These are phyloP conservation scores for Botrytis hyacinthi DNA, from an alignment of 2,329 filamentous ascomycete species.

Conservation along the genomic window DNA sequence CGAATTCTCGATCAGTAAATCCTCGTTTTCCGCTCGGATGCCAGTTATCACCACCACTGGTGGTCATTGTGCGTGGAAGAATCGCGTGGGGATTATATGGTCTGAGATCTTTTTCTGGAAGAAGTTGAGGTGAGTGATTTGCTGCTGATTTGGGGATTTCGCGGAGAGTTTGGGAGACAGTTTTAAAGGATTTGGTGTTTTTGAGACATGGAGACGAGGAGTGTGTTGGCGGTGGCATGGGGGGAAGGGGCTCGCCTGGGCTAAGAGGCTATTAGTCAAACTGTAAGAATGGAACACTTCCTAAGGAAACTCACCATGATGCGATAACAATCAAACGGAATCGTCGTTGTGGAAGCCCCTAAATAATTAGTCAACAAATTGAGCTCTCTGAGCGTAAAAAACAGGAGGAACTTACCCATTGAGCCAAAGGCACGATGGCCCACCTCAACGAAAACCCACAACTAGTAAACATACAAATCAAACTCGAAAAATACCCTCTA, in stretches of 20 bases:
- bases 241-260: conserved; percentile 68
- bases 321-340: conserved; percentile 56
- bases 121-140: conserved; percentile 41
- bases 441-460: conserved; percentile 69
- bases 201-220: conserved; percentile 36
- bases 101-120: neutral
- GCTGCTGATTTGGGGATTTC: conserved; percentile 33
- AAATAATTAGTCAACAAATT: neutral
- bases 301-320: conserved; percentile 38
- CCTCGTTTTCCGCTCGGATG: conserved; percentile 63
- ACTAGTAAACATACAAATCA: conserved; percentile 64
- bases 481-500: conserved; percentile 52
- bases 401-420: conserved; percentile 41
- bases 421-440: conserved; percentile 54
- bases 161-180: conserved; percentile 41
- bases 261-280: conserved; percentile 39
- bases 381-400: neutral
- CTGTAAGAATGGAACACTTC: neutral
- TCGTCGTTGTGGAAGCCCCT: conserved; percentile 32
- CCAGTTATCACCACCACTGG: conserved; percentile 58
- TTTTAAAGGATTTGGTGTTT: conserved; percentile 41
- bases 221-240: conserved; percentile 64
- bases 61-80: conserved; percentile 62
- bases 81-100: conserved; percentile 49
- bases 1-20: conserved; percentile 64